Evolutionary conservation across 495 filamentous ascomycete species (phyloP).

Genomic region (Aspergillus sclerotiicarbonarius): DNA sequence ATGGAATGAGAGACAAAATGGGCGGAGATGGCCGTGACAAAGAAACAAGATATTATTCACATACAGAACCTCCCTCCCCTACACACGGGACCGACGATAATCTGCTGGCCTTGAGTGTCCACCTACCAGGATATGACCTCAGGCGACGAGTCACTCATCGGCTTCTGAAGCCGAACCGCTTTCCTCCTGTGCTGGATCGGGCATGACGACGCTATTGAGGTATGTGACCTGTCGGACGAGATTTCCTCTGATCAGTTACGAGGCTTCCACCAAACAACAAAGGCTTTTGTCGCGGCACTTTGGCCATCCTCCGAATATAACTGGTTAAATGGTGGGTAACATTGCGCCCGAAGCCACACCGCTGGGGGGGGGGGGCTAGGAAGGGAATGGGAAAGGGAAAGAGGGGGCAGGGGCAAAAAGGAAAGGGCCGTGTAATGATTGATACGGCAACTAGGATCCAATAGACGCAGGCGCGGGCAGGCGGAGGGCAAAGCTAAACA

Average conservation of each 20-base stretch:
- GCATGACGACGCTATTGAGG: constrained; percentile 65
- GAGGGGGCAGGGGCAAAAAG: constrained; percentile 11
- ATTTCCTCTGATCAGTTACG: constrained; percentile 28
- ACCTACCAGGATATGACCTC: constrained; percentile 1
- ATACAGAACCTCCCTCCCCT: not conserved
- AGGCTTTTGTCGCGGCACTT: not conserved
- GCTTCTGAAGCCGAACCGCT: constrained; percentile 15
- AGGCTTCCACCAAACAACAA: constrained; percentile 5
- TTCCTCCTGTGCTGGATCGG: constrained; percentile 40
- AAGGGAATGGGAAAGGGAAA: constrained; percentile 18
- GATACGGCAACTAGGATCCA: constrained; percentile 25
- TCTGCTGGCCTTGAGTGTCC: not conserved
- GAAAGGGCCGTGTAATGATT: constrained; percentile 14
- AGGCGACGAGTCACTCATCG: constrained; percentile 7
- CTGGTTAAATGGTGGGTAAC: constrained; percentile 20
- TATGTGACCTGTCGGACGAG: constrained; percentile 51
- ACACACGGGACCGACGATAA: not conserved
- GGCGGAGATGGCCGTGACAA: not conserved
- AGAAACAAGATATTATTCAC: constrained; percentile 4
- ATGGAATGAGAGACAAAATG: not conserved
- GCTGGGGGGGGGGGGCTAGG: constrained; percentile 19
- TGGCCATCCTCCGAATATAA: constrained; percentile 8
- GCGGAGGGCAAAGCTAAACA: constrained; percentile 24
- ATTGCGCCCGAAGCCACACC: constrained; percentile 22
- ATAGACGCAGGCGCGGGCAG: constrained; percentile 33